Base-by-base conservation (phyloP, 1,284 basidiomycete genomes). In the Austroboletus novae-zelandiae region DNA sequence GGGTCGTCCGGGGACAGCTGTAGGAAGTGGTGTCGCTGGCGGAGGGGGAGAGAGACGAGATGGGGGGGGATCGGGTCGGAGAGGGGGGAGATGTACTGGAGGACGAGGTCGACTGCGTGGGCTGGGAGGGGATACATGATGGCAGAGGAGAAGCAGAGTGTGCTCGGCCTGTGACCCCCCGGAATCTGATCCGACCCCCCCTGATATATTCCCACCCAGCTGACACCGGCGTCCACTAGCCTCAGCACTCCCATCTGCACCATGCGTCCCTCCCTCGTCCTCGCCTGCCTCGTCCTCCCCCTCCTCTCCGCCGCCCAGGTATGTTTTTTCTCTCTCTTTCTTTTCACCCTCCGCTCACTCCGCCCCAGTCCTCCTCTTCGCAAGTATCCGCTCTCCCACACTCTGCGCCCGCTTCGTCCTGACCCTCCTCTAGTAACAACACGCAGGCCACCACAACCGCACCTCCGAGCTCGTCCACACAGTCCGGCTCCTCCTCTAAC, bases 21-120 rank as follows among this genome's bases (percentile, higher is more conserved):
- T 49, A 89, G 79, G 62, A 85, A 84, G 61, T 79, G 77, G 60
- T 88, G 87, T 39, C 87, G 75, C 63, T 86, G 79, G 4, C 74
- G 71, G 32, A 89, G 76, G 29, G 78, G 68, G 6, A 65, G 67
- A 3, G 86, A 86, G 50, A 89, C 58, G 44, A 89, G 74, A 61
- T 84, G 77, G 0, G 74, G 68, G 1, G 86, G 86, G 32, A 89
- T 64, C 0, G 75, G 71, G 9, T 71, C 68, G 23, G 66, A 61
- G 51, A 81, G 73, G 9, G 80, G 78, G n/a, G 71, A 68, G 50
- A 87, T 80, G 65, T 83, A 80, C 57, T 79, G 74, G 23, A 89
- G 77, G 39, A 83, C 60, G 53, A 79, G 63, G 46, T 74, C 64
- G 48, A 82, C 62, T 10, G 72, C 62, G 47, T 59, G 52, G 2